Evolutionary conservation across 2,329 filamentous ascomycete genomes (phyloP).

Genomic region (Gliomastix tumulicola): DNA sequence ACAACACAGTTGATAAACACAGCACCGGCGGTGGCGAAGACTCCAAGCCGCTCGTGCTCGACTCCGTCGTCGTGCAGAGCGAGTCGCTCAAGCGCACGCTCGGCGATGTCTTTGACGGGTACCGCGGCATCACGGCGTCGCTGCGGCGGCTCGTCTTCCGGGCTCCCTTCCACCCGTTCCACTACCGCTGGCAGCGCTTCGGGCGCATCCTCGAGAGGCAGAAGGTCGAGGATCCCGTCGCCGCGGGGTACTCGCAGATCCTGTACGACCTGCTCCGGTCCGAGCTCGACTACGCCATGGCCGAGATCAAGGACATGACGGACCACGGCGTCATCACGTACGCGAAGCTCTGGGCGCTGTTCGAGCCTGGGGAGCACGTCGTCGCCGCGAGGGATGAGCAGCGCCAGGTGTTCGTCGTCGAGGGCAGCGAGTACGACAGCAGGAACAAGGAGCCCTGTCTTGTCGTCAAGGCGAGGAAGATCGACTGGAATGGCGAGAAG

Average conservation of each 20-base stretch:
- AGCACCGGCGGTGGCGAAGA: too few relatives aligned
- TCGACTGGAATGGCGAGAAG: conserved; percentile 1
- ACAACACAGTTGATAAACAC: too few relatives aligned
- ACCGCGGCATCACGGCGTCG: conserved; percentile 3
- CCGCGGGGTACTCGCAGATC: conserved; percentile 4
- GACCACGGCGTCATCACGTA: conserved; percentile 72
- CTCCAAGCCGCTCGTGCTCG: conserved; percentile 1
- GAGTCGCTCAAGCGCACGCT: conserved; percentile 3
- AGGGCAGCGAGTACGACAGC: conserved; percentile 58
- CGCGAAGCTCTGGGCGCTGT: conserved; percentile 81
- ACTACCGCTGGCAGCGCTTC: conserved; percentile 6
- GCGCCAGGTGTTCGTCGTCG: conserved; percentile 72
- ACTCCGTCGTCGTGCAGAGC: conserved; percentile 6
- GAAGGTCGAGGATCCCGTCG: not conserved
- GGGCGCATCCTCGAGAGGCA: conserved; percentile 4
- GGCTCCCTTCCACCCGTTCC: conserved; percentile 6
- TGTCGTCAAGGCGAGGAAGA: not conserved
- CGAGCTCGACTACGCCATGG: conserved; percentile 2
- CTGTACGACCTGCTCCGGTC: conserved; percentile 3
- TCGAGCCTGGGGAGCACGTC: conserved; percentile 77
- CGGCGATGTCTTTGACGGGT: conserved; percentile 4
- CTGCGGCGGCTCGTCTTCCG: conserved; percentile 4
- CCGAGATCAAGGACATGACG: conserved; percentile 2
- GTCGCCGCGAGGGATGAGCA: conserved; percentile 73
- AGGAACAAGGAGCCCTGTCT: too few relatives aligned